Conservation (phyloP, 108 stramenopile genomes). For the Cyclostephanos invisitatus region DNA sequence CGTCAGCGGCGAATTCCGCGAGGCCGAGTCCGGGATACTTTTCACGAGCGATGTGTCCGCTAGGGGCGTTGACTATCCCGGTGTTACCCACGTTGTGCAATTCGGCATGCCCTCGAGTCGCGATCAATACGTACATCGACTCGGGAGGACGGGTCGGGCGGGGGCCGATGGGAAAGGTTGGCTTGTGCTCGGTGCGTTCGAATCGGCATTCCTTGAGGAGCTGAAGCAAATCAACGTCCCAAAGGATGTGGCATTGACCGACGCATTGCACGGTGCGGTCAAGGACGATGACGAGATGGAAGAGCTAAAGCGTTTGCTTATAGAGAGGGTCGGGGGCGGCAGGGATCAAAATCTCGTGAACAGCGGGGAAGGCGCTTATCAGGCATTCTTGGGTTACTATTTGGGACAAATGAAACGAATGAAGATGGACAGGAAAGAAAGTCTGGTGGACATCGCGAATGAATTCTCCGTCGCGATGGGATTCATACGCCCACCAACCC, state of each 20-base stretch:
- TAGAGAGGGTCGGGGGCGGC: slow-evolving; percentile 13
- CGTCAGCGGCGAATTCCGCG: slow-evolving; percentile 66
- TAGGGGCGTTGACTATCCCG: slow-evolving; percentile 90
- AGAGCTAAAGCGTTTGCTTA: slow-evolving; percentile 14
- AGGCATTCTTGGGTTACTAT: slow-evolving; percentile 78
- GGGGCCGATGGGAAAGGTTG: slow-evolving; percentile 73
- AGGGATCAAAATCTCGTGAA: slow-evolving; percentile 26
- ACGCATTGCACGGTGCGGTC: slow-evolving; percentile 1
- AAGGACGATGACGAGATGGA: slow-evolving; percentile 20
- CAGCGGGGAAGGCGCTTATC: slow-evolving; percentile 39
- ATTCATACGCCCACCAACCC: slow-evolving; percentile 41
- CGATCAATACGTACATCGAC: slow-evolving; percentile 95
- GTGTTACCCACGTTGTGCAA: slow-evolving; percentile 66
- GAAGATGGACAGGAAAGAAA: slow-evolving; percentile 39
- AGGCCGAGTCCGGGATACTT: slow-evolving; percentile 51
- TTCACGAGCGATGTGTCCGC: slow-evolving; percentile 93
- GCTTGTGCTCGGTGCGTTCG: slow-evolving; percentile 66
- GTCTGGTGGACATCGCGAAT: slow-evolving; percentile 54
- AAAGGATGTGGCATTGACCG: slow-evolving; percentile 21
- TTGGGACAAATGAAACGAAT: slow-evolving; percentile 48
- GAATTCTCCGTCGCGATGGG: slow-evolving; percentile 43
- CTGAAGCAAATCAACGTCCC: slow-evolving; percentile 36
- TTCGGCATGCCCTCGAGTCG: slow-evolving; percentile 72
- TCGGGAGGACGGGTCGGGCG: slow-evolving; percentile 94
- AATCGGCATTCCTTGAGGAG: slow-evolving; percentile 30